phyloP scores from a whole-genome alignment of 495 filamentous ascomycete genomes.

The Daldinia childiae region DNA sequence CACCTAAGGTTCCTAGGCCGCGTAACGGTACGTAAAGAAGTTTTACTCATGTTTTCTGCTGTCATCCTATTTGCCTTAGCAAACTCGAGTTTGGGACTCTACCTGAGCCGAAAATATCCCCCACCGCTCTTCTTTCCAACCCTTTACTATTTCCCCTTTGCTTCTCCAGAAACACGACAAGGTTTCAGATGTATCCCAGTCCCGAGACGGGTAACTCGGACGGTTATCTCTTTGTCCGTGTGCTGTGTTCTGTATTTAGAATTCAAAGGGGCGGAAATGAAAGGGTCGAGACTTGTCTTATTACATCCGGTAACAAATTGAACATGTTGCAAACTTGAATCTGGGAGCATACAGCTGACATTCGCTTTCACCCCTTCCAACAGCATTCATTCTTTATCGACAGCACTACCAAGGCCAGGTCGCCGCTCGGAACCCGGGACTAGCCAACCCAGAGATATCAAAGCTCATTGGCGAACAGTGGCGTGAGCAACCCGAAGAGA shows the following conservation, averaged over 20 bases:
- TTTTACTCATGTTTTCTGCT: conserved; percentile 20
- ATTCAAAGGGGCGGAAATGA: conserved; percentile 42
- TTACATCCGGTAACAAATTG: conserved; percentile 18
- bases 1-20: conserved; percentile 91
- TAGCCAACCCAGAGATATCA: conserved; percentile 96
- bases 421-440: conserved; percentile 81
- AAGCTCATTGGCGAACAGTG: conserved; percentile 98
- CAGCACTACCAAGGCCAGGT: conserved; percentile 90
- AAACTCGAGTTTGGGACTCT: conserved; percentile 22
- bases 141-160: conserved; percentile 37
- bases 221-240: conserved; percentile 33
- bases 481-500: conserved; percentile 75
- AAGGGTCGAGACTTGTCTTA: conserved; percentile 44
- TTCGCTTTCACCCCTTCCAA: conserved; percentile 32
- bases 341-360: conserved; percentile 28
- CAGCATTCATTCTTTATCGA: conserved; percentile 97
- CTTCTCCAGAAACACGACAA: conserved; percentile 14
- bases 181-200: conserved; percentile 26
- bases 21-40: conserved; percentile 81
- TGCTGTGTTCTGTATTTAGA: conserved; percentile 28
- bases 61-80: conserved; percentile 34
- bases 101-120: conserved; percentile 2
- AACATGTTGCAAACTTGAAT: conserved; percentile 10
- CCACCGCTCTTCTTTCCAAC: conserved; percentile 20
- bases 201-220: conserved; percentile 38